These are phyloP conservation scores for Tanacetum coccineum DNA, from an alignment of 129 eudicot species.

Conservation along the genomic window DNA sequence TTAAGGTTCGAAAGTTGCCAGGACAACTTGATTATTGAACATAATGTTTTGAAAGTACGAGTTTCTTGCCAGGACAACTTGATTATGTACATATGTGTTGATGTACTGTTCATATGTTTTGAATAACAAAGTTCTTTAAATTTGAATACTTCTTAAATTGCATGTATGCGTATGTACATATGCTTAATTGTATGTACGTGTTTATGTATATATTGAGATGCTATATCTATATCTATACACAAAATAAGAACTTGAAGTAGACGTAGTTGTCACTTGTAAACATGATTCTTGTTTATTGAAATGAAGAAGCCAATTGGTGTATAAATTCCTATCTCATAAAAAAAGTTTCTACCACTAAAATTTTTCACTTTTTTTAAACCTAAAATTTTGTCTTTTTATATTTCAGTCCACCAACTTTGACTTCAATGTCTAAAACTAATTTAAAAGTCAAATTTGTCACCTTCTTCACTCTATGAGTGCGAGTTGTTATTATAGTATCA, in stretches of 20 bases:
- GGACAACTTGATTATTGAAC: conserved; percentile 29
- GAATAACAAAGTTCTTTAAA: background rate
- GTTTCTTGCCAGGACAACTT: conserved; percentile 28
- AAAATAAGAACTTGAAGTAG: no score
- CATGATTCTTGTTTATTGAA: no score
- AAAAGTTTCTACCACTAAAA: conserved; percentile 22
- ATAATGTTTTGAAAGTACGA: no score
- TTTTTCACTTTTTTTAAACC: background rate
- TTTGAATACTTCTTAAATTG: background rate
- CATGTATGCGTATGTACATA: no score
- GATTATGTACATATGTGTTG: conserved; percentile 16
- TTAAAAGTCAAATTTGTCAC: conserved; percentile 27
- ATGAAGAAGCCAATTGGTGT: conserved; percentile 17
- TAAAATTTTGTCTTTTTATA: conserved; percentile 1
- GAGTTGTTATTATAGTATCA: background rate
- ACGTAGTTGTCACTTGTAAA: no score
- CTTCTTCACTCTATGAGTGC: conserved; percentile 20
- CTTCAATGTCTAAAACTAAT: background rate
- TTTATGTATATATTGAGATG: no score
- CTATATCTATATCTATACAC: background rate
- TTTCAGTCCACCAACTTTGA: conserved; percentile 26
- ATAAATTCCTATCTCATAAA: background rate
- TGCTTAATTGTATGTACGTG: no score
- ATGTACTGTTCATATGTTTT: conserved; percentile 7
- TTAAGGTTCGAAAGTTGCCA: conserved; percentile 16